Evolutionary conservation across 2,329 filamentous ascomycete genomes (phyloP).

Genomic region (Microsporum canis): DNA sequence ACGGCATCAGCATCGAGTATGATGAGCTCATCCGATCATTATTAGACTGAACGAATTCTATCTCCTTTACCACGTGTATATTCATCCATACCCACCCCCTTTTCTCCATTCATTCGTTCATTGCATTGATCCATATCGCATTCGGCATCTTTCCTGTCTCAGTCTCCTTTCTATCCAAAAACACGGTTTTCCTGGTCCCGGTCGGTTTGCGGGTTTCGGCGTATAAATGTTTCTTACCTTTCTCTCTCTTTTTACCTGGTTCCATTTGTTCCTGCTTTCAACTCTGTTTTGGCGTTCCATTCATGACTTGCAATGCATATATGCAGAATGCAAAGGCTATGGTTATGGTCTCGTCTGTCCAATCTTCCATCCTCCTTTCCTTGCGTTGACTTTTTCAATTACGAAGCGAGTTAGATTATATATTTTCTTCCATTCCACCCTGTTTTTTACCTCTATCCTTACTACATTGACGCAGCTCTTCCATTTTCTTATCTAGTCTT

Average conservation of each 20-base stretch:
- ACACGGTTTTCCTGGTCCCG: background rate
- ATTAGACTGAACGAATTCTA: background rate
- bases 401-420: slow-evolving; percentile 3
- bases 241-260: background rate
- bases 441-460: background rate
- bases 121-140: too few species aligned
- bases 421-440: background rate
- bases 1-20: background rate
- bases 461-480: background rate
- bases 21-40: background rate
- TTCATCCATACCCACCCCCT: background rate
- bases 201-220: slow-evolving; percentile 1
- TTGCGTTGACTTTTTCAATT: background rate
- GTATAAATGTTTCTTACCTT: background rate
- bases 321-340: background rate
- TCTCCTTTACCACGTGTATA: background rate
- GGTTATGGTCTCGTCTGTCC: background rate
- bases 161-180: background rate
- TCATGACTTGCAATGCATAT: background rate
- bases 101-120: background rate
- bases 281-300: background rate
- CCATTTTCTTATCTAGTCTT: background rate
- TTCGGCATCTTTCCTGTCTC: too few species aligned
- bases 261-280: slow-evolving; percentile 2
- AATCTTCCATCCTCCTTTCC: background rate